Conservation (phyloP, 2,329 filamentous ascomycete species). For the Diaporthe nobilis region DNA sequence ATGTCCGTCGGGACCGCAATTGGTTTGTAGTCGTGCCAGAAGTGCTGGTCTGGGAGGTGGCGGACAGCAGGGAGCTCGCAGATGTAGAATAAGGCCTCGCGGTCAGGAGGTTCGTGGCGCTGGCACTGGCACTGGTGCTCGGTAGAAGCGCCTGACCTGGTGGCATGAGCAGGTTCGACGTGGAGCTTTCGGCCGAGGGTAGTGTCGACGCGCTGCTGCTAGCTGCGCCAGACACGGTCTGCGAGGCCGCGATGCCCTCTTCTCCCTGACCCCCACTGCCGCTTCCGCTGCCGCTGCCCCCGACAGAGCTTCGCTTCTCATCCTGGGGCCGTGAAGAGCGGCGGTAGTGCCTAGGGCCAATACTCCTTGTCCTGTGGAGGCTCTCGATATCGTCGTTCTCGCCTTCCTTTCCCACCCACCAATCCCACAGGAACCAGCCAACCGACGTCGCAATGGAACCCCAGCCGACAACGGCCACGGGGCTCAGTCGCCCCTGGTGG, state of each 20-base stretch:
- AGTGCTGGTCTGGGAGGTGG: conserved; percentile 52
- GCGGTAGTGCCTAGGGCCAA: conserved; percentile 47
- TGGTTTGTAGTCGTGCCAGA: conserved; percentile 44
- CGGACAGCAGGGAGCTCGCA: conserved; percentile 67
- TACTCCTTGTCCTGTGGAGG: conserved; percentile 53
- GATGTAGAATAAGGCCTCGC: conserved; percentile 66
- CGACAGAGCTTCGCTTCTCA: conserved; percentile 44
- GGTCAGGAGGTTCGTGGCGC: conserved; percentile 49
- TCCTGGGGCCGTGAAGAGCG: conserved; percentile 47
- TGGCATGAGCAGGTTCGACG: conserved; percentile 57
- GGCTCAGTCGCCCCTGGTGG: conserved; percentile 87
- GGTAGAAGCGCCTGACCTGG: conserved; percentile 41
- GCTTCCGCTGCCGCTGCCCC: conserved; percentile 45
- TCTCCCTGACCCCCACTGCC: conserved; percentile 44
- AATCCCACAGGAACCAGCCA: conserved; percentile 93
- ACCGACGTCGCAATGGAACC: conserved; percentile 86
- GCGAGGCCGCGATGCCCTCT: conserved; percentile 30
- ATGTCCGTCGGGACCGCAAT: conserved; percentile 47
- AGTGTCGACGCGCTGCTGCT: conserved; percentile 48
- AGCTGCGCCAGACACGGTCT: conserved; percentile 32
- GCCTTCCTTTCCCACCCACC: conserved; percentile 79
- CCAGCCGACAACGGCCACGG: conserved; percentile 89
- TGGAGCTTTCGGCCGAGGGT: conserved; percentile 61
- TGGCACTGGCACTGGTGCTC: conserved; percentile 46
- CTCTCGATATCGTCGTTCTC: conserved; percentile 68